Conservation (phyloP, 352 stramenopile genomes). For the Achlya hypogyna region DNA sequence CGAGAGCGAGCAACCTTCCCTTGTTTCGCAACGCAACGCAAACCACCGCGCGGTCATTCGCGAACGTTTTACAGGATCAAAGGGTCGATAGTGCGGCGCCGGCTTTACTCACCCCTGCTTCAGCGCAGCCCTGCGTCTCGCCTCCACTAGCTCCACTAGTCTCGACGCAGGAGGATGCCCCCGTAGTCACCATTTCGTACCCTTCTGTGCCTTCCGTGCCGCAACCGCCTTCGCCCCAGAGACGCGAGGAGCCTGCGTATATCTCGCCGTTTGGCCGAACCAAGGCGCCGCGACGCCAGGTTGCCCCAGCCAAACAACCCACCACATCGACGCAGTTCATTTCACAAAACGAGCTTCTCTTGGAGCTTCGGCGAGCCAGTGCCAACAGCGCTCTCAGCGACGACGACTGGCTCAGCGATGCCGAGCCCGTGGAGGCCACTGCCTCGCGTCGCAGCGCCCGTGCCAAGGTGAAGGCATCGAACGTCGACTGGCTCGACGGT, state of each 20-base stretch:
- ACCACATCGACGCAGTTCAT: conserved; percentile 17
- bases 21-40: neutral
- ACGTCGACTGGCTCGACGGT: neutral
- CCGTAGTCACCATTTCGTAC: neutral
- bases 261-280: conserved; percentile 51
- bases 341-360: neutral
- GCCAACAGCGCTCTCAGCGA: conserved; percentile 18
- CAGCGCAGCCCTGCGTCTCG: too few species aligned
- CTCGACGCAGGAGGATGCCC: too few species aligned
- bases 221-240: too few species aligned
- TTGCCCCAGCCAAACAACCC: neutral
- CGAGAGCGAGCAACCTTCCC: neutral
- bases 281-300: conserved; percentile 11
- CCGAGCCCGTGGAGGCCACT: conserved; percentile 28
- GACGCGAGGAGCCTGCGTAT: conserved; percentile 30
- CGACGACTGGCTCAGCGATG: conserved; percentile 56
- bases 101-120: too few species aligned
- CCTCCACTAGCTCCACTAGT: too few species aligned
- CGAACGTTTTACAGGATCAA: too few species aligned
- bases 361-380: neutral
- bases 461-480: conserved; percentile 1
- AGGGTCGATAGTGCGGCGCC: too few species aligned
- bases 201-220: neutral
- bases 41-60: neutral
- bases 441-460: conserved; percentile 11